Percentiles rank a stretch among this genome's conserved stretches.
Evolutionary conservation across 225 moss, liverwort and hornwort genomes (phyloP).

Genomic region (Neckera pumila): DNA sequence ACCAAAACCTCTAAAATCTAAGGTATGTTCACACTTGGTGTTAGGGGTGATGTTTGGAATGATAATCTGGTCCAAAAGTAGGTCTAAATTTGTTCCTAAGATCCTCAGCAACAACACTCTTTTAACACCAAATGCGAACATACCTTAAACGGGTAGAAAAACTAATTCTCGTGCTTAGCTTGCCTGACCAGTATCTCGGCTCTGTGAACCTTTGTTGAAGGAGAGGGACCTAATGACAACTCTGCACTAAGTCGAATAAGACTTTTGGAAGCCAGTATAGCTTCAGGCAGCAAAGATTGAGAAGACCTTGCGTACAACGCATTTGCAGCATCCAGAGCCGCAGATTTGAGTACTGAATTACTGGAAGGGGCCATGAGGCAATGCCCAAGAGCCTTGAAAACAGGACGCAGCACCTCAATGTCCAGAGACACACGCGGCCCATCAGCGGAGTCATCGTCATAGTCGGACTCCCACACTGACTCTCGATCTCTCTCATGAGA

Average conservation of each 20-base stretch:
- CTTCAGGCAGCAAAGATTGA: slow-evolving; percentile 54
- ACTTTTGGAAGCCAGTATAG: slow-evolving; percentile 66
- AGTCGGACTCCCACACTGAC: slow-evolving; percentile 17
- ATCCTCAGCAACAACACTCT: no score
- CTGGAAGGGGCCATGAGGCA: slow-evolving; percentile 61
- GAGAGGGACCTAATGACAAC: neutral
- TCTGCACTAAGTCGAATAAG: slow-evolving; percentile 43
- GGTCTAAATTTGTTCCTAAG: no score
- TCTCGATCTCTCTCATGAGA: neutral
- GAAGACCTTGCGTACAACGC: slow-evolving; percentile 47
- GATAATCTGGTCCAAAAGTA: no score
- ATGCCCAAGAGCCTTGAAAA: slow-evolving; percentile 66
- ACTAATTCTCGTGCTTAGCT: neutral
- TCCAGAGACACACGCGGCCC: slow-evolving; percentile 49
- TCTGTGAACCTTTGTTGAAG: neutral
- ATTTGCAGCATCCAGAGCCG: slow-evolving; percentile 17
- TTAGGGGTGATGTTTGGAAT: no score
- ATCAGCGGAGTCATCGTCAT: slow-evolving; percentile 8
- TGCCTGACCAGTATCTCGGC: neutral
- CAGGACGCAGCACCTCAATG: slow-evolving; percentile 53
- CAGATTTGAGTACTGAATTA: slow-evolving; percentile 23
- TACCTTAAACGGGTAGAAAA: no score
- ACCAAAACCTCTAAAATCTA: no score
- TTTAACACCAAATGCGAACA: no score
- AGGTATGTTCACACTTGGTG: no score